Base-by-base conservation (phyloP, 164 flowering plant genomes). In the Dillenia turbinata region DNA sequence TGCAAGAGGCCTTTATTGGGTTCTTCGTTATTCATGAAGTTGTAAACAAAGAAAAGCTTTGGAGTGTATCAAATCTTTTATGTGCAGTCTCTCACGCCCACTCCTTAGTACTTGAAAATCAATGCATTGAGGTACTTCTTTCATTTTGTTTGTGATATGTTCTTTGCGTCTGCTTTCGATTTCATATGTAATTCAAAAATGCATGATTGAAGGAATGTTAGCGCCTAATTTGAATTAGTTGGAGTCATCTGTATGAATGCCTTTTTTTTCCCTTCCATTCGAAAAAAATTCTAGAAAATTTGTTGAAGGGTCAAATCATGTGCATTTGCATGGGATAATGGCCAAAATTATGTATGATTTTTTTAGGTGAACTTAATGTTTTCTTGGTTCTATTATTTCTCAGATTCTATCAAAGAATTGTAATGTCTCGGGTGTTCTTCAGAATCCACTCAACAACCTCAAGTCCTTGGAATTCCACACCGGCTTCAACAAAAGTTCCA, bases 101-200 rank as follows among this genome's bases (percentile, higher is more conserved):
- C 12, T 67, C 54, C 53, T 58, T 84, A 13, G 56, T 65, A 4
- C 73, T 81, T 22, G 77, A 78, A 47, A 69, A 56, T 53, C 62
- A 62, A 57, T 74, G 74, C 49, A n/a, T 79, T 54, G 75, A 84
- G 82, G 88, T 83, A 77, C 12, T 33, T n/a, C 47, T 33, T 48
- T 2, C 12, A 7, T 52, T 46, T 47, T 50, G 15, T 49, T 49
- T 13, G 13, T 64, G 33, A 47, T 43, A 33, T 9, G 14, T 47
- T 63, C 12, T n/a, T 49, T 60, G 33, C 9, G 6, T 17, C 48
- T 12, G 49, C 11, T 49, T 12, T 49, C 52, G 5, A 49, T 12
- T 49, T 49, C 52, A 12, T 12, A n/a, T 49, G 15, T 12, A 49
- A 49, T 49, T 49, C 52, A 49, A 49, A 12, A 49, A 49, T 49